Base-by-base conservation (phyloP, 2,329 filamentous ascomycete species). In the Curvularia hawaiiensis region DNA sequence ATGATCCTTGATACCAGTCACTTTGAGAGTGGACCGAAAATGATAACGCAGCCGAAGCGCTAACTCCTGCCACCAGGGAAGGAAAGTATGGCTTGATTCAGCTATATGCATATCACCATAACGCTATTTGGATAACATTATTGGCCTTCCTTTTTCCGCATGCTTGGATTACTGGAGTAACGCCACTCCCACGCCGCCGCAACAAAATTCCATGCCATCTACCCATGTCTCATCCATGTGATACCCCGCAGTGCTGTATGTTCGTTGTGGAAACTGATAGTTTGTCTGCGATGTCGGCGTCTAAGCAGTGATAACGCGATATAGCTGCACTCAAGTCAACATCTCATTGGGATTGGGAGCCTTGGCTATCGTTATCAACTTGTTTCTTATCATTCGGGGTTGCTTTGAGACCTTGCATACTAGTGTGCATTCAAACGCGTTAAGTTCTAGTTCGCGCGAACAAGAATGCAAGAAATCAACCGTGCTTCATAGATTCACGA, bases 381-480 rank as follows among this genome's bases (percentile, higher is more conserved):
- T 6, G 28, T n/a, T 14, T 22, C 48, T 55, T 55, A 56, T 56
- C 54, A 40, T 35, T 14, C 10, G 10, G 26, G 10, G 18, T 50
- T 40, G 14, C 12, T 14, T 5, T 12, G 10, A n/a, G 14, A 24
- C 53, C 20, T 45, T 16, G 10, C 10, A 16, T 30, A 24, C 18
- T 10, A 20, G 24, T 10, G 2, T 20, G 3, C 2, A n/a, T 20
- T n/a, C 16, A 28, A 9, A 26, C 1, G 4, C 3, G 20, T 44
- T 11, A 8, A 22, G 41, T 10, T 20, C 9, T n/a, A 3, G 7
- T 8, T 28, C 3, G 41, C 14, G n/a, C 14, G 14, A 18, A 26
- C 14, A 22, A 16, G 12, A 24, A 10, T 43, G 20, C 18, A 20
- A 12, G n/a, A 52, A 35, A 16, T 40, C 8, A 28, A n/a, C 16